Percentiles rank a stretch among this genome's conserved stretches.
These are phyloP conservation scores for Actinomortierella ambigua DNA, from an alignment of 371 early-diverging fungal species.

Conservation along the genomic window DNA sequence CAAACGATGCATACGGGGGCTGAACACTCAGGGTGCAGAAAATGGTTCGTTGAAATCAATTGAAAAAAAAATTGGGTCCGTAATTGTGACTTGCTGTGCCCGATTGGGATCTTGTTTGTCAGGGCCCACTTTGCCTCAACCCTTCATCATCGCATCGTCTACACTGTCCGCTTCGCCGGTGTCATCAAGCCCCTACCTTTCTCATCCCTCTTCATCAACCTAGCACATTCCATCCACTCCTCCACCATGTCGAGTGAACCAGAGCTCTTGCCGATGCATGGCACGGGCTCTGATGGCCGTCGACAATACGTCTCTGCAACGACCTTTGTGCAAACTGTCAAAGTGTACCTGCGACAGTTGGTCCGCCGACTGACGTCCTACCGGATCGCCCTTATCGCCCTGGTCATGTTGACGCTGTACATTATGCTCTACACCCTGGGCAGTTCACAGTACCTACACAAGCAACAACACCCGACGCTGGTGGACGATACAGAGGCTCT, in stretches of 20 bases:
- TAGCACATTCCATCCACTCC: background rate
- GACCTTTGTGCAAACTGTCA: constrained; percentile 3
- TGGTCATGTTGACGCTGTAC: constrained; percentile 26
- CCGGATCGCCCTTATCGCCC: constrained; percentile 14
- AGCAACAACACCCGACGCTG: too few species aligned
- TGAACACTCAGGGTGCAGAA: too few species aligned
- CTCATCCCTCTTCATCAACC: background rate
- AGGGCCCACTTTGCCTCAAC: too few species aligned
- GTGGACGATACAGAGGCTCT: too few species aligned
- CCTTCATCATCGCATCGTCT: too few species aligned
- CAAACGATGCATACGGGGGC: too few species aligned
- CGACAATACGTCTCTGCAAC: constrained; percentile 1
- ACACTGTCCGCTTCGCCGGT: too few species aligned
- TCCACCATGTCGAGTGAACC: constrained; percentile 21
- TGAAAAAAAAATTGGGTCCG: too few species aligned
- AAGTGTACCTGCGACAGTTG: constrained; percentile 12
- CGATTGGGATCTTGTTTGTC: too few species aligned
- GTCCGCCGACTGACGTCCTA: constrained; percentile 16
- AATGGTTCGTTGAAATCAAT: too few species aligned
- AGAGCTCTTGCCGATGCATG: constrained; percentile 36
- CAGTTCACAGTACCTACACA: too few species aligned
- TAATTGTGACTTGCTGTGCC: too few species aligned
- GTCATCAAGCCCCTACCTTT: background rate
- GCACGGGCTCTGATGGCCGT: constrained; percentile 14
- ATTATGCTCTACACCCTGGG: constrained; percentile 1